These are phyloP conservation scores for Boletales sp. DNA, from an alignment of 768 basidiomycete species.

Conservation along the genomic window DNA sequence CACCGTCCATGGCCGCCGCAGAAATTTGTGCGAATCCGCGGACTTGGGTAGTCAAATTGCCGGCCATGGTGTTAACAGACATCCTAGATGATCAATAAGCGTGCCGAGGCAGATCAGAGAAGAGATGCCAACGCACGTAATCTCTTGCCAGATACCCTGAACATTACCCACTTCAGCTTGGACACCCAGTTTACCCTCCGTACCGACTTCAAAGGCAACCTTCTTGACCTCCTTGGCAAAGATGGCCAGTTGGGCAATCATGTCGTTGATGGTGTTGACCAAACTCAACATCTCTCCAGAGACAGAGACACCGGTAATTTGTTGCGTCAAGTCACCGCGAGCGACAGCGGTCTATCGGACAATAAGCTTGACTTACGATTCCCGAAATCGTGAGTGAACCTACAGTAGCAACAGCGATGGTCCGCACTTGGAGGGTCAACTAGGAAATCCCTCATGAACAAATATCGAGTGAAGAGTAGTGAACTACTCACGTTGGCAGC, in stretches of 20 bases:
- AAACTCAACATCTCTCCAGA: conserved; percentile 95
- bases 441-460: conserved; percentile 27
- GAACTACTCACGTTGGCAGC: conserved; percentile 70
- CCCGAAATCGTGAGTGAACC: conserved; percentile 22
- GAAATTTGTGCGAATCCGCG: conserved; percentile 99
- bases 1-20: conserved; percentile 97
- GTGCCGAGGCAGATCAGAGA: neutral
- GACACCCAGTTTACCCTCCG: conserved; percentile 97
- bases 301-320: conserved; percentile 89
- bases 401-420: conserved; percentile 89
- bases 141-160: conserved; percentile 98
- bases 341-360: conserved; percentile 77
- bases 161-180: conserved; percentile 97
- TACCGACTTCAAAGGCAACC: conserved; percentile 95
- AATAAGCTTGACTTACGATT: neutral
- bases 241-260: conserved; percentile 65
- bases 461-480: neutral
- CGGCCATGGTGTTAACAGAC: conserved; percentile 98
- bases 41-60: conserved; percentile 95
- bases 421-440: conserved; percentile 91
- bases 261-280: conserved; percentile 96
- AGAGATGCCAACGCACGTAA: conserved; percentile 63
- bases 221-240: conserved; percentile 86
- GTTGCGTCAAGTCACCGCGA: conserved; percentile 87
- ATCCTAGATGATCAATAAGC: conserved; percentile 43